Conservation (phyloP, 148 eudicot genomes). For the Gaultheria prostrata region DNA sequence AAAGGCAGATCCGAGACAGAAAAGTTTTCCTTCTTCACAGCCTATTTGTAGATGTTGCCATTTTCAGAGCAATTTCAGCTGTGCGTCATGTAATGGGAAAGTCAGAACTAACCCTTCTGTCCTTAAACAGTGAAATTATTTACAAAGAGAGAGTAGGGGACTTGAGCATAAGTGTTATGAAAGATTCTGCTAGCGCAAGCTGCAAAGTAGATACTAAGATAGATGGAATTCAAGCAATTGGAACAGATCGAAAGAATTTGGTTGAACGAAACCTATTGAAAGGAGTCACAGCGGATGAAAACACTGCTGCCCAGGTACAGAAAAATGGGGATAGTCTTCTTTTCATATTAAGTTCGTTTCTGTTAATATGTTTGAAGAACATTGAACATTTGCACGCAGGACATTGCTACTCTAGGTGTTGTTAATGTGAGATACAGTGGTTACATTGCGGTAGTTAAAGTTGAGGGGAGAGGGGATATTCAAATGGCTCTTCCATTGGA, state of each 20-base stretch:
- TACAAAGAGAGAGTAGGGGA: slow-evolving; percentile 76
- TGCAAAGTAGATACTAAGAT: slow-evolving; percentile 91
- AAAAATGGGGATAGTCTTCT: background rate
- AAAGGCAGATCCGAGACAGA: slow-evolving; percentile 90
- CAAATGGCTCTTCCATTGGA: slow-evolving; percentile 35
- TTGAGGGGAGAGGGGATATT: slow-evolving; percentile 50
- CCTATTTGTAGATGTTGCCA: slow-evolving; percentile 95
- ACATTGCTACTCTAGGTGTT: slow-evolving; percentile 79
- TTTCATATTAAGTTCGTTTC: background rate
- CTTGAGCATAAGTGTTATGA: slow-evolving; percentile 58
- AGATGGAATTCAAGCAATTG: slow-evolving; percentile 83
- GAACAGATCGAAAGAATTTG: slow-evolving; percentile 55
- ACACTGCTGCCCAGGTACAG: slow-evolving; percentile 95
- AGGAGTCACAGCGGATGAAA: slow-evolving; percentile 99
- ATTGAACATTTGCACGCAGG: slow-evolving; percentile 49
- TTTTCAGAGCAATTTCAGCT: slow-evolving; percentile 71
- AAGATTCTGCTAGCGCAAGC: slow-evolving; percentile 78
- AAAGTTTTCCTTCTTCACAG: slow-evolving; percentile 95
- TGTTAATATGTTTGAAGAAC: background rate
- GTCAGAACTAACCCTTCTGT: slow-evolving; percentile 27
- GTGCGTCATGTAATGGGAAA: slow-evolving; percentile 59
- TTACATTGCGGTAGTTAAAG: slow-evolving; percentile 75
- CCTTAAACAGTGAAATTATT: slow-evolving; percentile 34
- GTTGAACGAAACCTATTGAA: slow-evolving; percentile 79
- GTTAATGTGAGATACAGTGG: slow-evolving; percentile 85